Evolutionary conservation across 1,284 basidiomycete species (phyloP), one percentile per base, ranked within the genome.

Genomic region (Mycena sp.): DNA sequence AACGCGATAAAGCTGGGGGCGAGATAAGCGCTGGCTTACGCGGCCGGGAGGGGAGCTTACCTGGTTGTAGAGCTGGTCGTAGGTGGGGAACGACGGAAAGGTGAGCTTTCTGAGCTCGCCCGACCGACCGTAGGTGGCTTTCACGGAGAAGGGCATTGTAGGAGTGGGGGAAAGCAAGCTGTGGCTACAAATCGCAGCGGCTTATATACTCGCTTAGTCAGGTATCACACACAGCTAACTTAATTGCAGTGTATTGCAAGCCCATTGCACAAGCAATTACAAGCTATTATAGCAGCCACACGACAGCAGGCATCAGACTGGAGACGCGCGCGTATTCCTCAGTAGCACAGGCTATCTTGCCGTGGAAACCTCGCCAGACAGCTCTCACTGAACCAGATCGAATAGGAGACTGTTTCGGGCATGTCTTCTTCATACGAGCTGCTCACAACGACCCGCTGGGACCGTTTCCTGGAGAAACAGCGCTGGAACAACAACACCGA

Each of bases 1-100:
- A 64, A 92, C 80, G 69, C 88, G 87, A 74, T 82, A 83, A 61
- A 92, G 82, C 91, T 92, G 68, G 46, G 57, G 37, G 49, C 58
- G 71, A 53, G 66, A 67, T 67, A 65, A 67, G 61, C 61, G 56
- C 63, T 68, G 58, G 69, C 61, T 67, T 51, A 44, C 50, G 63
- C 58, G 58, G 66, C 55, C 54, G 40, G 26, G 17, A 32, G n/a
- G 52, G 41, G 62, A 45, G 71, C 78, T 51, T 70, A 83, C 84
- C 74, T 85, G 81, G 58, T 73, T 73, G 67, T 76, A 79, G 45
- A 85, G 73, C 63, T 83, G 73, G 25, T 80, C 74, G 71, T 79
- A 85, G 14, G 79, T 72, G 61, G 84, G 84, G 68, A 85, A 84
- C 29, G 76, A 71, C 25, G 73, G 64, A 68, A 84, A 84, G 17